These are phyloP conservation scores for Aureobasidium sp. DNA, from an alignment of 2,329 filamentous ascomycete genomes.

Conservation along the genomic window DNA sequence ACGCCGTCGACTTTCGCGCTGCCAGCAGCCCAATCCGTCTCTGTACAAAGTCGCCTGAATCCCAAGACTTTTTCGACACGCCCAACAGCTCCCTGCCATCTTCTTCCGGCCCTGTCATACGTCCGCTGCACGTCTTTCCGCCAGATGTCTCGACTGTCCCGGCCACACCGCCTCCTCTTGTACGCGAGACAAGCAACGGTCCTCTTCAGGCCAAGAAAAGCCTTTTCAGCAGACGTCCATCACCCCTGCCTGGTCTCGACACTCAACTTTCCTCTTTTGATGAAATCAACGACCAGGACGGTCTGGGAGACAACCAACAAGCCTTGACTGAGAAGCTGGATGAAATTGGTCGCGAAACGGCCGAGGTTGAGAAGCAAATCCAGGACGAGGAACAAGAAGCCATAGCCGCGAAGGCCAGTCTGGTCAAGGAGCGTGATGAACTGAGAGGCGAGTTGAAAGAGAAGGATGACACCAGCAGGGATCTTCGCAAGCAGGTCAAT, in stretches of 20 bases:
- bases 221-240: conserved; percentile 66
- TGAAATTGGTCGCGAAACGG: conserved; percentile 70
- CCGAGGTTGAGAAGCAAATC: conserved; percentile 64
- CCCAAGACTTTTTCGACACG: conserved; percentile 40
- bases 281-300: conserved; percentile 42
- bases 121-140: conserved; percentile 14
- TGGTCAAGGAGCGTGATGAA: conserved; percentile 70
- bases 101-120: conserved; percentile 16
- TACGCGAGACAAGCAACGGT: conserved; percentile 57
- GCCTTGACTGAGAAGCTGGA: conserved; percentile 78
- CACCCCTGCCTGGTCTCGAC: conserved; percentile 41
- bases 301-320: conserved; percentile 56
- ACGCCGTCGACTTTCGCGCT: conserved; percentile 84
- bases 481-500: conserved; percentile 72
- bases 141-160: conserved; percentile 10
- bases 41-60: conserved; percentile 50
- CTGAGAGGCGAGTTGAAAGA: conserved; percentile 72
- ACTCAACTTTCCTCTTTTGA: conserved; percentile 30
- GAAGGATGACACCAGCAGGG: conserved; percentile 83
- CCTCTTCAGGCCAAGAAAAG: conserved; percentile 50
- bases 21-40: conserved; percentile 79
- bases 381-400: conserved; percentile 51
- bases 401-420: conserved; percentile 33
- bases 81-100: conserved; percentile 34
- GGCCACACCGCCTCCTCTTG: conserved; percentile 45